Base-by-base conservation (phyloP, 352 stramenopile genomes). In the Phytophthora lateralis region DNA sequence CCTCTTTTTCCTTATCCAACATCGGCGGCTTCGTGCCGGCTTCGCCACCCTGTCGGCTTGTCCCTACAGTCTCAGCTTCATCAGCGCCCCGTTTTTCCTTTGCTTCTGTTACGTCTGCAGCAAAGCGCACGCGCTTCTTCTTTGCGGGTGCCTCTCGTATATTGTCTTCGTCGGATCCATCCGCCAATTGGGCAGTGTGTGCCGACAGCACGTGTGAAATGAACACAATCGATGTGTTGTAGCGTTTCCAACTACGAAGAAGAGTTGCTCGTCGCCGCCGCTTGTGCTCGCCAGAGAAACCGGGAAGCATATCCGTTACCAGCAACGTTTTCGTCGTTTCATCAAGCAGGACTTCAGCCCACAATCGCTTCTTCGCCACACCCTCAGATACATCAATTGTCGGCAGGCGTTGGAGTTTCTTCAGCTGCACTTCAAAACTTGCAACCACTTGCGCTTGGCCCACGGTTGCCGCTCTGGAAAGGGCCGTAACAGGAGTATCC, bases 241-340 rank as follows among this genome's bases (percentile, higher is more conserved):
- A 93, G 14, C 73, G 69, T 52, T 92, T 92, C 86, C 86, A 95
- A 49, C 79, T 91, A 7, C 82, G 76, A 44, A 95, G 53, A 39
- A 95, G 62, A 44, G 76, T 91, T 18, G 86, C 75, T 6, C 85
- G 67, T 3, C 84, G 77, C 4, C 85, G 79, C 6, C 83, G 67
- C 27, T 83, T 84, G 52, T 93, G 86, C 21, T 91, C 86, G 0
- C 72, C 76, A 4, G 86, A 95, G 32, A 73, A 75, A 4, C 86
- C 86, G 27, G 86, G 86, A 0, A 95, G 67, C 65, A 92, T 84
- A 65, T 95, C 86, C 4, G 83, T 95, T 27, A 95, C 80, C 14
- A 89, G 55, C 15, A 95, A 67, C 3, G 82, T 91, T 60, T 95
- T 95, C 2, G 84, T 90, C 6, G 86, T 84, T 55, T 91, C 82